Evolutionary conservation across 148 eudicot genomes (phyloP).

Genomic region (Chenopodium album): DNA sequence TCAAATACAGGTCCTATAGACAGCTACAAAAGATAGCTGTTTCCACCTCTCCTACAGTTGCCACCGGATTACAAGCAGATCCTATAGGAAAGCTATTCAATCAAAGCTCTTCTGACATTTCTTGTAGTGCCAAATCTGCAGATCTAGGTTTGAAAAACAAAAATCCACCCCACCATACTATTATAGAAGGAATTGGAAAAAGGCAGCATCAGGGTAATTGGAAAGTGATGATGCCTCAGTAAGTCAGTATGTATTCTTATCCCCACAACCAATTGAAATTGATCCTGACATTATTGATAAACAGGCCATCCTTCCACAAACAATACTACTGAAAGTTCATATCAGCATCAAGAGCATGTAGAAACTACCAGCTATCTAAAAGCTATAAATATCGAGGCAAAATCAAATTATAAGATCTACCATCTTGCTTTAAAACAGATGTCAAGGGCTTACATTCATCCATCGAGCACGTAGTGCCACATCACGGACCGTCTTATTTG

Average conservation of each 20-base stretch:
- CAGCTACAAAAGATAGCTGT: background rate
- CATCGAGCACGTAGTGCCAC: conserved; percentile 76
- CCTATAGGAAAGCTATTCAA: background rate
- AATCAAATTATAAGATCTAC: background rate
- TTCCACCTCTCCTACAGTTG: background rate
- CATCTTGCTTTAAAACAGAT: background rate
- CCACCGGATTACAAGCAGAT: background rate
- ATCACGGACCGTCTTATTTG: conserved; percentile 71
- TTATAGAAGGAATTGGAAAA: background rate
- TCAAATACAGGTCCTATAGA: conserved; percentile 2
- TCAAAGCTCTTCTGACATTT: background rate
- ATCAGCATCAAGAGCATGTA: background rate
- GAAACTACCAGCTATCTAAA: background rate
- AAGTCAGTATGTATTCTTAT: background rate
- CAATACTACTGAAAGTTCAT: conserved; percentile 3
- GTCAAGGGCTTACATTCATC: conserved; percentile 57
- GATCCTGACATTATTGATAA: background rate
- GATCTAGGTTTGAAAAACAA: background rate
- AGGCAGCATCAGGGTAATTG: background rate
- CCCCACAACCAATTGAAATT: background rate
- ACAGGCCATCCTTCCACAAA: background rate
- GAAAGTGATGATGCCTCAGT: background rate
- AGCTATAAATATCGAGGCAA: background rate
- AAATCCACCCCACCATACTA: background rate
- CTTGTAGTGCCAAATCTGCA: background rate